phyloP scores from a whole-genome alignment of 2,329 filamentous ascomycete genomes.

The Nigrograna mackinnonii region DNA sequence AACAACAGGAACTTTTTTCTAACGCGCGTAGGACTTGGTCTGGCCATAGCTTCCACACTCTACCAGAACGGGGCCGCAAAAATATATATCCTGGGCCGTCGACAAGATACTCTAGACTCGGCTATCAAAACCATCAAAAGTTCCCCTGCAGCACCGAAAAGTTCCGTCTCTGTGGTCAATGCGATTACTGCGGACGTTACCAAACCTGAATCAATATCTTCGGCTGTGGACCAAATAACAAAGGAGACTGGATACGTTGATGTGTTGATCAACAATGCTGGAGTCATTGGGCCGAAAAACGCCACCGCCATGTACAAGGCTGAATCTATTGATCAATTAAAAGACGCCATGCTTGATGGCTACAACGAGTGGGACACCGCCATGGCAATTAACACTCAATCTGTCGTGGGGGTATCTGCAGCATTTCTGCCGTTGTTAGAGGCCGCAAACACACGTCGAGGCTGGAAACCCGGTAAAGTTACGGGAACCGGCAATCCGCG shows the following conservation, averaged over 20 bases:
- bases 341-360: slow-evolving; percentile 42
- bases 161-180: slow-evolving; percentile 29
- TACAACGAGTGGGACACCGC: slow-evolving; percentile 37
- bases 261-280: slow-evolving; percentile 58
- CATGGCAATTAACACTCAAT: slow-evolving; percentile 49
- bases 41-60: slow-evolving; percentile 46
- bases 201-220: slow-evolving; percentile 43
- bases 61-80: slow-evolving; percentile 45
- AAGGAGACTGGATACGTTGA: slow-evolving; percentile 52
- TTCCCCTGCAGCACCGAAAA: slow-evolving; percentile 29
- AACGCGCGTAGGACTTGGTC: slow-evolving; percentile 36
- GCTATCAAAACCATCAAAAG: slow-evolving; percentile 39
- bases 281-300: slow-evolving; percentile 49
- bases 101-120: slow-evolving; percentile 43
- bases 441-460: slow-evolving; percentile 47
- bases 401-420: slow-evolving; percentile 48
- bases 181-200: slow-evolving; percentile 50
- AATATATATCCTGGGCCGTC: slow-evolving; percentile 51
- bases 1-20: background rate
- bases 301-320: slow-evolving; percentile 46
- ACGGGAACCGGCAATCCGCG: slow-evolving; percentile 27
- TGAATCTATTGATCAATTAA: slow-evolving; percentile 47
- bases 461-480: slow-evolving; percentile 40
- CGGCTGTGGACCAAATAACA: slow-evolving; percentile 46
- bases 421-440: slow-evolving; percentile 51